Conservation (phyloP, 345 rosid genomes). For the Kernera saxatilis region DNA sequence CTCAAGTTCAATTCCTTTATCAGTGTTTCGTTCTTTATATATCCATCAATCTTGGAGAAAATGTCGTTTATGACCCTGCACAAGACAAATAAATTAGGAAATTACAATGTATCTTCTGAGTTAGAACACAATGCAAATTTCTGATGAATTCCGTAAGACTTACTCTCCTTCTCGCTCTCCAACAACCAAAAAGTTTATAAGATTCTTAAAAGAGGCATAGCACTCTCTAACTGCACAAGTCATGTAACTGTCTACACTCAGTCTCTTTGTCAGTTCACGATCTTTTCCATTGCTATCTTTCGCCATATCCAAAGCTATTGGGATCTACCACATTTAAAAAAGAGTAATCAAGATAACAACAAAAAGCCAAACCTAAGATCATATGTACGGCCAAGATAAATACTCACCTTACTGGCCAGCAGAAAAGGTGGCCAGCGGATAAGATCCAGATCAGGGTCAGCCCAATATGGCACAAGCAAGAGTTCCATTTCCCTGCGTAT, state of each 20-base stretch:
- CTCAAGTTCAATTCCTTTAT: conserved; percentile 52
- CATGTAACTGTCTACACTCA: conserved; percentile 46
- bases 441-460: conserved; percentile 43
- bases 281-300: conserved; percentile 50
- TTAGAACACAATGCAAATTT: conserved; percentile 5
- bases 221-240: conserved; percentile 48
- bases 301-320: conserved; percentile 65
- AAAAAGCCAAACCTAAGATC: neutral
- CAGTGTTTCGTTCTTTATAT: conserved; percentile 28
- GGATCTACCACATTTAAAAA: conserved; percentile 36
- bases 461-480: conserved; percentile 50
- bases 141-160: conserved; percentile 7
- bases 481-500: conserved; percentile 46
- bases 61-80: conserved; percentile 57
- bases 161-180: conserved; percentile 46
- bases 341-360: neutral
- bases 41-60: conserved; percentile 48
- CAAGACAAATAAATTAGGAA: conserved; percentile 26
- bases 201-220: conserved; percentile 46
- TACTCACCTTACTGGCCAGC: conserved; percentile 53
- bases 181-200: conserved; percentile 41
- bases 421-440: conserved; percentile 59
- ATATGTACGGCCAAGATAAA: neutral
- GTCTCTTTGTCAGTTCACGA: conserved; percentile 46
- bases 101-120: neutral